Evolutionary conservation across 179 eudicot species (phyloP), one percentile per base, ranked within the genome.

Genomic region (Sideroxylon spinosum): DNA sequence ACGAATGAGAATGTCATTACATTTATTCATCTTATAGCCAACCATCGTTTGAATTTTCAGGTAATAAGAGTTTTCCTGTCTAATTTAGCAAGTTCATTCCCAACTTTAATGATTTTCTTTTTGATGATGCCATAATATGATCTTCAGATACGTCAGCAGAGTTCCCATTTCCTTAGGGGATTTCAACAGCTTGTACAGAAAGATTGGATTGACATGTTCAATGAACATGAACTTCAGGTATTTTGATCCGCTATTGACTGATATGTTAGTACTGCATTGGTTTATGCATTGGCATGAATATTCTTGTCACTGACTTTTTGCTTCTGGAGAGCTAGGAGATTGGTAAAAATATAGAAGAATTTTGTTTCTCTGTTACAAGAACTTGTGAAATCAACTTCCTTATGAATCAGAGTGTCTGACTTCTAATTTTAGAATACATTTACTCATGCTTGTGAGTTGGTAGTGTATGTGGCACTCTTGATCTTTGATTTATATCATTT

Each of bases 141-240:
- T 50, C 79, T 76, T 83, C 90, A 95, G 99, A 95, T 95, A 82
- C 99, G 99, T 62, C 96, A 94, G 81, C 99, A 95, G 85, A 94
- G 99, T 84, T 83, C 89, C 55, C 93, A 91, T 86, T 94, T 95
- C 81, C 78, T 88, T 66, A 86, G 90, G 77, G 99, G 99, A 73
- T 95, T 95, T 87, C 96, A 92, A 83, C 98, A 92, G 84, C 98
- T 95, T 55, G 82, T 95, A 78, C 92, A 80, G 78, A 92, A 95
- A 83, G 96, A 91, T 56, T 95, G 98, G 98, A 95, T 95, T 78
- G 99, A 94, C 85, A 94, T 95, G 96, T 95, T 95, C 77, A 95
- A 93, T 86, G 99, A 94, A 78, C 98, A 95, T 84, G 99, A 95
- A 84, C 96, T 95, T 75, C 99, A 95, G 99, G 99, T 95, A 86